These are phyloP conservation scores for Syzygium aqueum DNA, from an alignment of 345 rosid genomes.

Conservation along the genomic window DNA sequence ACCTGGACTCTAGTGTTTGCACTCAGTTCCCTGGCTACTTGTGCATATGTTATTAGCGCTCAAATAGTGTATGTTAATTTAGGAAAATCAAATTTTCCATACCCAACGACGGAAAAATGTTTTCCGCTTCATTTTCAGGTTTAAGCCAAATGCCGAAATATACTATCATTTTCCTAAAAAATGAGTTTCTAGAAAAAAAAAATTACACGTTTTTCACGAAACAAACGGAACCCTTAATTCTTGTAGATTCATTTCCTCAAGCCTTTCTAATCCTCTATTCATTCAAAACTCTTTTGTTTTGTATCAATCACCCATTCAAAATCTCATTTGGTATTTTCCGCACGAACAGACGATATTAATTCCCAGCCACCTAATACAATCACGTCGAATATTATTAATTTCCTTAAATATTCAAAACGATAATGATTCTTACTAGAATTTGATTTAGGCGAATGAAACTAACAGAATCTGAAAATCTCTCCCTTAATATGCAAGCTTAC, in stretches of 20 bases:
- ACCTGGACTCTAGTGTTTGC: too few species aligned
- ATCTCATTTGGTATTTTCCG: not conserved
- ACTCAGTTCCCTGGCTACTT: too few species aligned
- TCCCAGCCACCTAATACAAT: not conserved
- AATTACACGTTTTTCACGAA: too few species aligned
- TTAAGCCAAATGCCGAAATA: too few species aligned
- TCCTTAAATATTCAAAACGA: not conserved
- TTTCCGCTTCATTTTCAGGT: too few species aligned
- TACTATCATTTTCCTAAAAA: too few species aligned
- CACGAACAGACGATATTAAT: not conserved
- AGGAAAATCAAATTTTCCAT: too few species aligned
- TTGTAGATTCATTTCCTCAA: not conserved
- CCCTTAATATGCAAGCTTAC: not conserved
- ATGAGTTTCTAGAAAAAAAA: too few species aligned
- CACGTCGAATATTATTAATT: not conserved
- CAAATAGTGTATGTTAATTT: too few species aligned
- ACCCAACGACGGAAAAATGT: too few species aligned
- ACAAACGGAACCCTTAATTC: fast-evolving
- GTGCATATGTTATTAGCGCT: too few species aligned
- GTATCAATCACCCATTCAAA: not conserved
- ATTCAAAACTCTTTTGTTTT: not conserved
- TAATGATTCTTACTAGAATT: not conserved
- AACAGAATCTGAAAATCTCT: not conserved
- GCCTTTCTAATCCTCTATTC: not conserved
- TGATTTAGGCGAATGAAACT: not conserved